Evolutionary conservation across 352 stramenopile genomes (phyloP), one percentile per base, ranked within the genome.

Genomic region (Globisporangium splendens): DNA sequence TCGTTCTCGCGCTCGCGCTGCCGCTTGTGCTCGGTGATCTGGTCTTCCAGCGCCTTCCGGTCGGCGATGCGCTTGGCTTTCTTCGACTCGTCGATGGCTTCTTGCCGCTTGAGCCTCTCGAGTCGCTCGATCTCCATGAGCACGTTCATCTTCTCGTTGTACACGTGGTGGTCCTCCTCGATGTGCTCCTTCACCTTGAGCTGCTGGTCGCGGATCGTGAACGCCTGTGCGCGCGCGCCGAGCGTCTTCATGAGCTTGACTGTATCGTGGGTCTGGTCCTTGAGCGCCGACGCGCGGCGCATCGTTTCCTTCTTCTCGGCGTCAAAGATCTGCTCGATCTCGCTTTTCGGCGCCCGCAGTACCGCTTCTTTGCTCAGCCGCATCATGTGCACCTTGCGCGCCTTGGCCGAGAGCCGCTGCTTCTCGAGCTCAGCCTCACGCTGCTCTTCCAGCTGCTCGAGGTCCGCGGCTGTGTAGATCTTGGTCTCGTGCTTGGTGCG

Each of bases 241-340:
- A 97, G 89, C 20, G 91, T 97, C 62, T 93, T 96, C 58, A 98
- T 86, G 22, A 97, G 72, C 75, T 98, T 98, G 33, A 98, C 89
- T 28, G 93, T 88, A 69, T 98, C 95, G 59, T 93, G 81, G 48
- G 66, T 73, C 54, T 89, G 79, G 54, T 93, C 83, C 48, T 91
- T 85, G 8, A 93, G 62, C 3, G 78, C 66, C 20, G 47, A 70
- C 18, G 79, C 83, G 15, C 72, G 70, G 47, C 72, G 74, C 35
- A 87, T 63, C 18, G 84, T 77, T 41, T 85, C 72, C 18, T 79
- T 64, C 22, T 89, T 89, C 56, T 93, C 81, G 12, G 70, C 66
- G 15, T 85, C 81, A 8, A 91, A 75, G n/a, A 89, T 62, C 65
- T 88, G 72, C 54, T 93, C 81, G 41, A 91, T 91, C 49, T 89